These are phyloP conservation scores for Beauveria pseudobassiana DNA, from an alignment of 2,329 filamentous ascomycete species.

Conservation along the genomic window DNA sequence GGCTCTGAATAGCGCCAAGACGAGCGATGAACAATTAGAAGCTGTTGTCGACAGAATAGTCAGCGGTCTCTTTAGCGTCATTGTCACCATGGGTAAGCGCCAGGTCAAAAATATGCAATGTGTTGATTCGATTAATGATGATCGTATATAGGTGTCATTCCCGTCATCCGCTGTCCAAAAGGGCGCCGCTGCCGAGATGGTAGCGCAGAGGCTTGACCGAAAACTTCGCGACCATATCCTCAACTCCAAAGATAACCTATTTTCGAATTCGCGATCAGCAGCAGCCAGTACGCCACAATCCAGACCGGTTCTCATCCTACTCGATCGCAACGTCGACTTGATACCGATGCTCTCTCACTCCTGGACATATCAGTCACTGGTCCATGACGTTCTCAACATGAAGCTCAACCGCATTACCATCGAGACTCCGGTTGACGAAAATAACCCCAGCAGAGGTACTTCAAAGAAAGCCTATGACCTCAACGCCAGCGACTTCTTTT, in stretches of 20 bases:
- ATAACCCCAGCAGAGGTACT: conserved; percentile 63
- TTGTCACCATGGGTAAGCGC: conserved; percentile 85
- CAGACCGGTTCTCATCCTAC: conserved; percentile 82
- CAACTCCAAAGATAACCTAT: conserved; percentile 96
- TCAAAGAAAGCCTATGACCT: conserved; percentile 88
- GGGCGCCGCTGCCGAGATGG: conserved; percentile 86
- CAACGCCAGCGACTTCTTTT: conserved; percentile 89
- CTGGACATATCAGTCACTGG: conserved; percentile 71
- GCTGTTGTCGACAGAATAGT: conserved; percentile 84
- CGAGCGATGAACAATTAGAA: conserved; percentile 84
- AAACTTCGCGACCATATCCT: conserved; percentile 94
- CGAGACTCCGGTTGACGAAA: conserved; percentile 72
- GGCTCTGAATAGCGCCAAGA: conserved; percentile 90
- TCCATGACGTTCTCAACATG: conserved; percentile 54
- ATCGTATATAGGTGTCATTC: conserved; percentile 62
- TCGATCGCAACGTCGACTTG: conserved; percentile 91
- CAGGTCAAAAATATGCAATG: background rate
- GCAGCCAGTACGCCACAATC: conserved; percentile 58
- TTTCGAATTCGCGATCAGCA: conserved; percentile 60
- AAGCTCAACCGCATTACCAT: conserved; percentile 88
- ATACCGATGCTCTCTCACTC: conserved; percentile 99
- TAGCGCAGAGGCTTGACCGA: conserved; percentile 86
- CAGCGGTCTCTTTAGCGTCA: conserved; percentile 92
- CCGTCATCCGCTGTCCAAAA: conserved; percentile 94
- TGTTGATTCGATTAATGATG: background rate